Conservation (phyloP, 805 yeast genomes). For the Tetrapisispora fleetii region DNA sequence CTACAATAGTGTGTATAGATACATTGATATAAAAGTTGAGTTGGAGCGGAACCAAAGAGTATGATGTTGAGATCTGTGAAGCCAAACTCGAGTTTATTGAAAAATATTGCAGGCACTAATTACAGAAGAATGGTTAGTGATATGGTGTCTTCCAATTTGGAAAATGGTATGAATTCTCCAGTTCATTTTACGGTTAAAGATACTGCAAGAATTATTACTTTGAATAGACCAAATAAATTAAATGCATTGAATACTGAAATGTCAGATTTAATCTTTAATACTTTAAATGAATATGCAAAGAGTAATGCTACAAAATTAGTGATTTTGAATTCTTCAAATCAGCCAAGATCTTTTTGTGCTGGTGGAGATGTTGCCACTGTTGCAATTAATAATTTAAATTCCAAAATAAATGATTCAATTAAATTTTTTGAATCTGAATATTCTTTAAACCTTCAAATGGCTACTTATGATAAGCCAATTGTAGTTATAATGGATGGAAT, state of each 20-base stretch:
- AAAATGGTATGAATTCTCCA: constrained; percentile 2
- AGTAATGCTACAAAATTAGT: constrained; percentile 54
- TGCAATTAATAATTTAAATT: constrained; percentile 47
- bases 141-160: not conserved
- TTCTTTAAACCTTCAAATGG: constrained; percentile 64
- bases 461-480: constrained; percentile 80
- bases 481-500: constrained; percentile 85
- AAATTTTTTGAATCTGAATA: constrained; percentile 75
- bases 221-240: constrained; percentile 74
- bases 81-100: not conserved
- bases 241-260: constrained; percentile 75
- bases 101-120: not conserved
- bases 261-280: constrained; percentile 62
- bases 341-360: constrained; percentile 77
- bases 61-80: not conserved
- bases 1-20: not conserved
- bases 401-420: constrained; percentile 39
- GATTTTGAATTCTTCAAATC: constrained; percentile 42
- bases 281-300: constrained; percentile 68
- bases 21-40: not conserved
- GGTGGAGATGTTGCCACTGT: constrained; percentile 92
- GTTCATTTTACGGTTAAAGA: constrained; percentile 22
- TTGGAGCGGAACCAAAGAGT: not conserved
- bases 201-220: constrained; percentile 59
- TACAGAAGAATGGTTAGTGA: not conserved